phyloP scores from a whole-genome alignment of 805 yeast genomes.

The Metschnikowia borealis region DNA sequence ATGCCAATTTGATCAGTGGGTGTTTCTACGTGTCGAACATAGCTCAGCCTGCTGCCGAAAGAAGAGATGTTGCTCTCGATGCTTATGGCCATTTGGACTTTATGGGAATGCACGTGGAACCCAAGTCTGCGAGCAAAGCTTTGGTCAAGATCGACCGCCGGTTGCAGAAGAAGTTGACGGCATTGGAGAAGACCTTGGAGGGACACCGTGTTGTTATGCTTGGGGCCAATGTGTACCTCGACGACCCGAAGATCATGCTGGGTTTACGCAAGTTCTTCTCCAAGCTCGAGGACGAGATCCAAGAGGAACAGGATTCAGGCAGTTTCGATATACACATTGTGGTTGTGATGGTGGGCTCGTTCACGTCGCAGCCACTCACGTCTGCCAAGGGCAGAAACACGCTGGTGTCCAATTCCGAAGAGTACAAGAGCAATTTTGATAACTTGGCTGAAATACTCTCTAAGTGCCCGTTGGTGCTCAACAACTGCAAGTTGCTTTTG shows the following conservation, averaged over 20 bases:
- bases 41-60: slow-evolving; percentile 87
- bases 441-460: slow-evolving; percentile 63
- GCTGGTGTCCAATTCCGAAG: slow-evolving; percentile 47
- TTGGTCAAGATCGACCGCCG: slow-evolving; percentile 56
- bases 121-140: slow-evolving; percentile 14
- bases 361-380: slow-evolving; percentile 61
- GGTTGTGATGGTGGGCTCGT: slow-evolving; percentile 80
- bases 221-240: slow-evolving; percentile 72
- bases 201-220: slow-evolving; percentile 63
- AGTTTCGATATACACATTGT: slow-evolving; percentile 48
- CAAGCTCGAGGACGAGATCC: slow-evolving; percentile 39
- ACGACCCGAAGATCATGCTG: slow-evolving; percentile 53
- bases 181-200: slow-evolving; percentile 51
- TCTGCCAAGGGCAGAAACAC: slow-evolving; percentile 49
- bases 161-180: slow-evolving; percentile 50
- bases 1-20: slow-evolving; percentile 34
- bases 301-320: slow-evolving; percentile 35
- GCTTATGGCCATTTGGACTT: slow-evolving; percentile 80
- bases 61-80: slow-evolving; percentile 59
- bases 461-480: slow-evolving; percentile 51
- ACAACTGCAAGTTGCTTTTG: slow-evolving; percentile 57
- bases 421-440: slow-evolving; percentile 69
- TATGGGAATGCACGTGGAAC: slow-evolving; percentile 37
- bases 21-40: slow-evolving; percentile 69
- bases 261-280: slow-evolving; percentile 63